A percentile compares a stretch with the other conserved stretches of the same genome.
These are phyloP conservation scores for Annona squamosa DNA, from an alignment of 164 flowering plant genomes.

Conservation along the genomic window DNA sequence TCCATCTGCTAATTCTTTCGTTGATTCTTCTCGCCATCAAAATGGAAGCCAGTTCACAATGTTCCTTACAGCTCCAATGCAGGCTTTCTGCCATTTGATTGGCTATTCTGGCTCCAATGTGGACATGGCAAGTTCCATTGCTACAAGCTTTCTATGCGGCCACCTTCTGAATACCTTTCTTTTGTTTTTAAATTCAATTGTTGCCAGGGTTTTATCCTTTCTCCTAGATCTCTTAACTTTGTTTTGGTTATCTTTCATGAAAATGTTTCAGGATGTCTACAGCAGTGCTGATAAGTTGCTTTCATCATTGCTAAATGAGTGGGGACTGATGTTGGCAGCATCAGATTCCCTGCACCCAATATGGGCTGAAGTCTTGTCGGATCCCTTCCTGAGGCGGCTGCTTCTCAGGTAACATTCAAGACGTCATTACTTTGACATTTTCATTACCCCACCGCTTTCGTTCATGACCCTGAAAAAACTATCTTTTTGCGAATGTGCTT, in stretches of 20 bases:
- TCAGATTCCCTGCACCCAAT: slow-evolving; percentile 63
- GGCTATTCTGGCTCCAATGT: slow-evolving; percentile 60
- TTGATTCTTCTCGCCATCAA: slow-evolving; percentile 43
- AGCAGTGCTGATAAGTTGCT: slow-evolving; percentile 60
- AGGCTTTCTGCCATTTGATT: slow-evolving; percentile 71
- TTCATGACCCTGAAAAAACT: neutral
- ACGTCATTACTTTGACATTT: neutral
- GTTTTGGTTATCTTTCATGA: neutral
- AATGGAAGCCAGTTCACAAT: slow-evolving; percentile 76
- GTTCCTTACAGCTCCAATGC: slow-evolving; percentile 87
- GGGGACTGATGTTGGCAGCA: slow-evolving; percentile 61
- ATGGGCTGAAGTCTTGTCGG: slow-evolving; percentile 72
- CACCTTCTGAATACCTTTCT: no score
- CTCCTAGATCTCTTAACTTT: neutral
- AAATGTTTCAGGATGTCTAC: slow-evolving; percentile 45
- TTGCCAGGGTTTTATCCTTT: neutral
- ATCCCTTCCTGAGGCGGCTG: slow-evolving; percentile 85
- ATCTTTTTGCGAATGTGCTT: neutral
- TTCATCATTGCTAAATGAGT: slow-evolving; percentile 50
- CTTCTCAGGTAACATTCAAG: slow-evolving; percentile 51
- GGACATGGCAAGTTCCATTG: slow-evolving; percentile 43
- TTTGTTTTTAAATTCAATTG: neutral
- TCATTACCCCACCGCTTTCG: neutral
- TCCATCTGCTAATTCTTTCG: slow-evolving; percentile 24
- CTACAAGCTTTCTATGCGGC: neutral